A percentile compares a stretch with the other conserved stretches of the same genome.
These are phyloP conservation scores for Magnusiomyces fungicola DNA, from an alignment of 1,139 yeast genomes.

Conservation along the genomic window DNA sequence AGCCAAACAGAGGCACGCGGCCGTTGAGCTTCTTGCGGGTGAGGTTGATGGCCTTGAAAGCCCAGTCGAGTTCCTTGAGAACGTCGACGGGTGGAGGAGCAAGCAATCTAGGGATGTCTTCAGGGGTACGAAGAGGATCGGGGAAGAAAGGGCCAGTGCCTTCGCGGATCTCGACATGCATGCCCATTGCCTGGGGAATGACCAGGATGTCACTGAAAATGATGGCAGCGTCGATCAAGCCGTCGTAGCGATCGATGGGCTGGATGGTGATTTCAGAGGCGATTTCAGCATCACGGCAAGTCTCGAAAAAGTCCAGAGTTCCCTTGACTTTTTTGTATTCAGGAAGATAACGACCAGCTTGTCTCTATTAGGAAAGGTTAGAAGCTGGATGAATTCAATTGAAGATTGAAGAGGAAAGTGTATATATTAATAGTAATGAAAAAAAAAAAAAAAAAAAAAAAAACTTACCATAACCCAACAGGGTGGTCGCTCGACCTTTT, in stretches of 20 bases:
- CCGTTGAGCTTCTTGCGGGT: conserved; percentile 82
- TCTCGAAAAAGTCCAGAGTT: conserved; percentile 81
- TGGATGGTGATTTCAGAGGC: conserved; percentile 94
- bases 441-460: not conserved
- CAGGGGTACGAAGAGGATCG: conserved; percentile 70
- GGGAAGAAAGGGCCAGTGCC: conserved; percentile 94
- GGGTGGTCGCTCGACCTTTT: conserved; percentile 92
- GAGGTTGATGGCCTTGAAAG: conserved; percentile 80
- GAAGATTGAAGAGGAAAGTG: not conserved
- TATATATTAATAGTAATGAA: not conserved
- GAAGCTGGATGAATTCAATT: too few species aligned
- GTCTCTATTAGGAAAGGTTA: conserved; percentile 45
- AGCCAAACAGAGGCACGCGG: conserved; percentile 88
- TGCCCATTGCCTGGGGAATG: conserved; percentile 98
- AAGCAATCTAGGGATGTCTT: conserved; percentile 51
- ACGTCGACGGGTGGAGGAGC: conserved; percentile 56
- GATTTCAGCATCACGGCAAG: conserved; percentile 87
- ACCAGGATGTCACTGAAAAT: conserved; percentile 93
- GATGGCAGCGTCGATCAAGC: conserved; percentile 91
- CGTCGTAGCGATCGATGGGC: conserved; percentile 85
- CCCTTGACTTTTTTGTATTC: conserved; percentile 90
- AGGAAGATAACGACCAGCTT: conserved; percentile 61
- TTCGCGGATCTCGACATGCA: conserved; percentile 88
- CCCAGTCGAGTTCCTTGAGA: conserved; percentile 79
- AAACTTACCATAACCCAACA: conserved; percentile 85